Percentiles rank a stretch among this genome's conserved stretches.
Conservation (phyloP, 192 early-diverging fungal species). For the Kappamyces sp. region DNA sequence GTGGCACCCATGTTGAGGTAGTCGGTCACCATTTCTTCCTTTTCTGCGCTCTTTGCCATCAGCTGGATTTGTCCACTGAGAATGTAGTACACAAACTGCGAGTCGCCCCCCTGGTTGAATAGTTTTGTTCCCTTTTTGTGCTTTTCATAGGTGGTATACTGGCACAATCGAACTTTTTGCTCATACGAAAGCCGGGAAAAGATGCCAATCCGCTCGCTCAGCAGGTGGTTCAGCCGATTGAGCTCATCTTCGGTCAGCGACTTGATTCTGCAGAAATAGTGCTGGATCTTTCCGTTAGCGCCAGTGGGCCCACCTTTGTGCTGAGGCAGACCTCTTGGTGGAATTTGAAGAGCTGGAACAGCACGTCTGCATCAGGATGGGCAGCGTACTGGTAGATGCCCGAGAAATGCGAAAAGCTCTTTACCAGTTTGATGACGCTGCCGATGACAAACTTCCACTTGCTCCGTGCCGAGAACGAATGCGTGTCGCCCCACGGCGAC, state of each 20-base stretch:
- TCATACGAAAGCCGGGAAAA: conserved; percentile 4
- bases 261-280: not conserved
- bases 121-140: conserved; percentile 5
- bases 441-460: conserved; percentile 10
- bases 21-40: not conserved
- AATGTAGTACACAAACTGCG: conserved; percentile 1
- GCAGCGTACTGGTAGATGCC: not conserved
- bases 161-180: not conserved
- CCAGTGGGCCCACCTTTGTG: conserved; percentile 2
- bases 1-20: not conserved
- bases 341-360: conserved; percentile 3
- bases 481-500: conserved; percentile 3
- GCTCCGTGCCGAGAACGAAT: not conserved
- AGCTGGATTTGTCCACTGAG: conserved; percentile 11
- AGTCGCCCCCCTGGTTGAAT: not conserved
- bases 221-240: not conserved
- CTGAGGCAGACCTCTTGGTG: not conserved
- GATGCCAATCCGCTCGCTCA: not conserved
- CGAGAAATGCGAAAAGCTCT: not conserved
- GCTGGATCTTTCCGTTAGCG: conserved; percentile 1
- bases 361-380: not conserved
- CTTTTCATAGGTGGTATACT: not conserved
- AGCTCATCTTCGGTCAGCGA: not conserved
- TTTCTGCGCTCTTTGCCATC: conserved; percentile 2
- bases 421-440: conserved; percentile 2